Percentiles rank a stretch among this genome's conserved stretches.
Evolutionary conservation across 179 eudicot species (phyloP).

Genomic region (Beta macrorhiza): DNA sequence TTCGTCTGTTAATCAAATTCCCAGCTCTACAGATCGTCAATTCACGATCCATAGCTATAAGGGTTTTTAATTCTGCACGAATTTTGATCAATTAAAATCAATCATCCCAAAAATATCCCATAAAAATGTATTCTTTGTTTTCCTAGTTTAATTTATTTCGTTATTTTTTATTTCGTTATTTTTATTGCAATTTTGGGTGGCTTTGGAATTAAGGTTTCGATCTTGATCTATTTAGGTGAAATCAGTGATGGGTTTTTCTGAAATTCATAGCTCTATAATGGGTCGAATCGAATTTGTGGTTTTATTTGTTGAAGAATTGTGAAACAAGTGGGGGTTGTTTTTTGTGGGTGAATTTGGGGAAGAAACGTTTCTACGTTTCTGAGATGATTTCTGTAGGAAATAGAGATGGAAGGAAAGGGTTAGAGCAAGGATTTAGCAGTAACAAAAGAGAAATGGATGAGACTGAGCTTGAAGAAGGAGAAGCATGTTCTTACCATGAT

Average conservation of each 20-base stretch:
- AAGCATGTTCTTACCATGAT: slow-evolving; percentile 59
- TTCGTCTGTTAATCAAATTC: slow-evolving; percentile 35
- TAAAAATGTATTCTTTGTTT: neutral
- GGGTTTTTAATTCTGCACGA: neutral
- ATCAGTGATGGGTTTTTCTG: slow-evolving; percentile 33
- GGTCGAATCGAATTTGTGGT: slow-evolving; percentile 32
- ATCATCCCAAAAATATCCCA: neutral
- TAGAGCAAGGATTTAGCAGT: slow-evolving; percentile 45
- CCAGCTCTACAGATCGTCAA: slow-evolving; percentile 29
- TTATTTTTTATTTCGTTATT: neutral
- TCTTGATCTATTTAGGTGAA: slow-evolving; percentile 44
- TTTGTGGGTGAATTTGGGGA: slow-evolving; percentile 23
- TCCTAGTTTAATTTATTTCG: slow-evolving; percentile 7
- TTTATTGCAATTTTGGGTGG: slow-evolving; percentile 5
- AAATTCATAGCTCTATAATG: slow-evolving; percentile 35
- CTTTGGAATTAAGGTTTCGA: slow-evolving; percentile 33
- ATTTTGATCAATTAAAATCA: neutral
- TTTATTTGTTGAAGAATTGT: slow-evolving; percentile 15
- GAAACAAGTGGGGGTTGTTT: neutral
- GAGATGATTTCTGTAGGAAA: slow-evolving; percentile 72
- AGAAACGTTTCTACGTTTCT: slow-evolving; percentile 25
- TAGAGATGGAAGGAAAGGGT: slow-evolving; percentile 65
- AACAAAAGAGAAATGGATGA: slow-evolving; percentile 51
- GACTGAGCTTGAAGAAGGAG: slow-evolving; percentile 87
- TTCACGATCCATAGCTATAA: slow-evolving; percentile 27